Conservation (phyloP, 164 flowering plant species). For the Berberis vulgaris region DNA sequence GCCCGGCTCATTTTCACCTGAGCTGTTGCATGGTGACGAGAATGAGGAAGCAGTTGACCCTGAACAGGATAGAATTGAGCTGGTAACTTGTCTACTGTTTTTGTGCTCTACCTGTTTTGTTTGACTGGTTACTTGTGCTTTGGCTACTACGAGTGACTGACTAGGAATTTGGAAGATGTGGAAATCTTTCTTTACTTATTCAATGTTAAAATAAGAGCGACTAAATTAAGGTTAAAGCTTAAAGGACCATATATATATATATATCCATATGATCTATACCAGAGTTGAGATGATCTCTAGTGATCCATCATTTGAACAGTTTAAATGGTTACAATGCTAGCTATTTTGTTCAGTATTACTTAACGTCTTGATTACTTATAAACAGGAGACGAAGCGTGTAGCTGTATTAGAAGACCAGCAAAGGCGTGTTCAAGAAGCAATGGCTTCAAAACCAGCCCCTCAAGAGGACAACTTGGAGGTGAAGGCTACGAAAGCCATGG, state of each 20-base stretch:
- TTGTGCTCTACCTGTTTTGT: no score
- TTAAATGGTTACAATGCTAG: neutral
- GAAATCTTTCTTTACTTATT: no score
- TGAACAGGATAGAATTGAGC: slow-evolving; percentile 68
- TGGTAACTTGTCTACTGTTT: slow-evolving; percentile 33
- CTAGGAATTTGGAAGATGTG: no score
- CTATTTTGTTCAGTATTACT: neutral
- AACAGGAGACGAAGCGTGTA: slow-evolving; percentile 69
- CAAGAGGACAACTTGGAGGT: slow-evolving; percentile 67
- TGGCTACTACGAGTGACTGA: no score
- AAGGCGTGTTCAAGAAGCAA: slow-evolving; percentile 60
- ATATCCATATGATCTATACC: no score
- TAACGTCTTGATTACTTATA: neutral
- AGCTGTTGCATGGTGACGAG: slow-evolving; percentile 72
- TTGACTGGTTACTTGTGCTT: no score
- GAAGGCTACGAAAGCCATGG: slow-evolving; percentile 87
- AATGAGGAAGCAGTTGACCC: slow-evolving; percentile 89
- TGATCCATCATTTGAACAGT: neutral
- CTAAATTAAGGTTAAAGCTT: no score
- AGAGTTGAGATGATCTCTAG: no score
- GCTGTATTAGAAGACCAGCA: slow-evolving; percentile 70
- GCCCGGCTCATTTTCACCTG: slow-evolving; percentile 94
- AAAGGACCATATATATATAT: no score
- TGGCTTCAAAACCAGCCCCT: slow-evolving; percentile 58
- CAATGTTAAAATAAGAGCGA: no score